Evolutionary conservation across 208 protist species (phyloP), one percentile per base, ranked within the genome.

Genomic region (Trypanosoma cruzi): DNA sequence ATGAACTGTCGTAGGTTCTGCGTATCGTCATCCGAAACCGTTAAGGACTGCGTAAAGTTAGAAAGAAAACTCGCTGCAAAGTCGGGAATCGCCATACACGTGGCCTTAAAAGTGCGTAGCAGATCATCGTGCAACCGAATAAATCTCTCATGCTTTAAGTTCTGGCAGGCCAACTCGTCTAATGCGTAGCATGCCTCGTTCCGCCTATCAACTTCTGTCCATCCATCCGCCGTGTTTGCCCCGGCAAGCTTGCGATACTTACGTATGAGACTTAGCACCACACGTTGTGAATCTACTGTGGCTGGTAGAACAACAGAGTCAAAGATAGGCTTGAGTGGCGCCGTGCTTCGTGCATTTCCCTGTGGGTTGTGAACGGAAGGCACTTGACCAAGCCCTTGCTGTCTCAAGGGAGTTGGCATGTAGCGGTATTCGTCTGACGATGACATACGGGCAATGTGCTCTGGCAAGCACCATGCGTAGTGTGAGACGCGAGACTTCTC

Each of bases 111-210:
- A 4, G 36, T 28, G 36, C 73, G 73, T 26, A 78, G 26, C 20
- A 78, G 42, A 26, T 78, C 73, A 26, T 78, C 66, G 60, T 78
- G 59, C 32, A 78, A 42, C n/a, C 63, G 64, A 46, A 63, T 60
- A 58, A 78, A 68, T 36, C 20, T 4, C 42, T 78, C 73, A 32
- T 68, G 60, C 57, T 71, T 73, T 40, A 78, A 28, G 31, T 73
- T 64, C 49, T 22, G 16, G 48, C 65, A 78, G 7, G 54, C 50
- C 18, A 78, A 36, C 32, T 78, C 73, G 13, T 63, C 37, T 13
- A 69, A 29, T 44, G 73, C 40, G 52, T 78, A 78, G 34, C 54
- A 64, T 5, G 49, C 46, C 7, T 48, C 52, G 36, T 46, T 50
- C 1, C 63, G 37, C 3, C 40, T 4, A 61, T 68, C 57, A 49